Base-by-base conservation (phyloP, 2,329 filamentous ascomycete species). In the Plenodomus tracheiphilus region DNA sequence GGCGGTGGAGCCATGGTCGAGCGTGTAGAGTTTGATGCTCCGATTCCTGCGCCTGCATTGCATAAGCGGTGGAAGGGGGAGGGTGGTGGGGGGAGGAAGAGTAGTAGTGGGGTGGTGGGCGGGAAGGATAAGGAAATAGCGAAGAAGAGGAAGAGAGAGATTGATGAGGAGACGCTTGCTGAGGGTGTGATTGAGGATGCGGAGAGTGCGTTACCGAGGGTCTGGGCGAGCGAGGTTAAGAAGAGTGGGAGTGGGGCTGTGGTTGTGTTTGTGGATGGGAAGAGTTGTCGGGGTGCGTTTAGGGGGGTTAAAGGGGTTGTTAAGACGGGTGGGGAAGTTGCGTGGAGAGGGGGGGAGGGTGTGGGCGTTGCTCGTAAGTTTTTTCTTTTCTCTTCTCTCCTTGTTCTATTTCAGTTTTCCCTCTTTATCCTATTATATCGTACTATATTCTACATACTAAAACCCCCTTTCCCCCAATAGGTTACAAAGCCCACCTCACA, bases 1-100 rank as follows among this genome's bases (percentile, higher is more conserved):
- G 88, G 89, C 8, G 85, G 87, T 0, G 89, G n/a, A n/a, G n/a
- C 88, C 2, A 81, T 88, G 39, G 88, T 97, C 40, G 90, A 96
- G 71, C 79, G 77, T 43, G 87, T 95, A 4, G 77, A 81, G 0
- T 97, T 97, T 56, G 87, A 91, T 56, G 49, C 58, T 2, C 44
- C 54, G 15, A 57, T 72, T 0, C 69, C 68, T 1, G 63, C 58
- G 10, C 48, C 47, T 25, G 58, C 62, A 80, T 81, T 57, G 79
- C 84, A 54, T 73, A 79, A 55, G 79, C 77, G 52, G 63, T 74
- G 61, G 48, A 74, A 70, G 51, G 64, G 61, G 17, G 46, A 47
- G 16, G 16, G 6, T 2, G 46, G 60, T 39, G 67, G 61, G n/a
- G 65, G 62, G 2, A 67, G 69, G 3, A 61, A 63, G 32, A 59